Base-by-base conservation (phyloP, 2,329 filamentous ascomycete genomes). In the Apiospora pterosperma region DNA sequence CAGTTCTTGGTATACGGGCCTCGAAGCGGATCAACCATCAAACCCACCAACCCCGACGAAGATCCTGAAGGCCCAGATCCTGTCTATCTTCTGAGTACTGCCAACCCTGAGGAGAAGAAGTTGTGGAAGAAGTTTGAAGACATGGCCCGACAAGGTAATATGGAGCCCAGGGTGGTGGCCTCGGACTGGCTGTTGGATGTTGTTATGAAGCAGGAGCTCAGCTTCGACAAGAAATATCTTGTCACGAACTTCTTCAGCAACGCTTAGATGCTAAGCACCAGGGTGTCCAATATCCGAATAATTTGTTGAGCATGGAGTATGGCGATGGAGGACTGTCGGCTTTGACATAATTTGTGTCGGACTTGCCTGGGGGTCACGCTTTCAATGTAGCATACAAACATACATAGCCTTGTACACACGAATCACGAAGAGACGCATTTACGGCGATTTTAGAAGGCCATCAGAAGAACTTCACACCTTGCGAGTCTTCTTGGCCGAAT, bases 381-480 rank as follows among this genome's bases (percentile, higher is more conserved):
- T 55, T 28, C 28, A n/a, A 55, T 34, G 48, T 55, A 55, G 16
- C 48, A 55, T 55, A 55, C 11, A 34, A n/a, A n/a, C 34, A 55
- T 55, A 34, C 58, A 60, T 60, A 60, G 58, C 58, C 36, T 39
- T 60, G 34, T 28, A 25, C 58, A 39, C 58, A 60, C 39, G 58
- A 60, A 55, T 55, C 36, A 60, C 36, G 58, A 60, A 60, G 58
- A 60, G 36, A 60, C 36, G 58, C 34, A 25, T 25, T 60, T 16
- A 60, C 34, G 58, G 48, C 48, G 28, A 34, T 19, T 34, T 55
- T 10, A 55, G 28, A 31, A 31, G 28, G 23, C 58, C 16, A 36
- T 89, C 81, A 97, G 76, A 98, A 98, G 81, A 99, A 98, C 81
- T 99, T 99, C 69, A 98, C 93, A 72, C 96, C 96, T 73, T 92